These are phyloP conservation scores for Filobasidium floriforme DNA, from an alignment of 768 basidiomycete genomes.

Conservation along the genomic window DNA sequence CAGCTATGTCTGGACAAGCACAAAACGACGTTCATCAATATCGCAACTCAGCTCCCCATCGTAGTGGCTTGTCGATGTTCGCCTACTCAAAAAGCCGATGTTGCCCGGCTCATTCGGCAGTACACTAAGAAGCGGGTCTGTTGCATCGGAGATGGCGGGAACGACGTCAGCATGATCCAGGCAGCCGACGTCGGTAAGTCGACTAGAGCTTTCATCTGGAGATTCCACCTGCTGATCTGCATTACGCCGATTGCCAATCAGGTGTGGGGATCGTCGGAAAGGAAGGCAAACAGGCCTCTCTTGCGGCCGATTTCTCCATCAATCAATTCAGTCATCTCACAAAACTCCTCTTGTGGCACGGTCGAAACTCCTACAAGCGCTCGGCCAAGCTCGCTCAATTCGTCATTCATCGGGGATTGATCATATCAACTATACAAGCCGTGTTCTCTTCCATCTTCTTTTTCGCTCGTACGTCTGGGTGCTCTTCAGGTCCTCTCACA, in stretches of 20 bases:
- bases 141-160: slow-evolving; percentile 98
- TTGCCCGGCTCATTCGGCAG: slow-evolving; percentile 81
- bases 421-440: slow-evolving; percentile 96
- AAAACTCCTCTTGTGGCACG: slow-evolving; percentile 96
- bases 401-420: slow-evolving; percentile 92
- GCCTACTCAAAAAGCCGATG: slow-evolving; percentile 97
- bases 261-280: slow-evolving; percentile 98
- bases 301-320: slow-evolving; percentile 98
- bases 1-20: slow-evolving; percentile 86
- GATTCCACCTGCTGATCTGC: too few relatives aligned
- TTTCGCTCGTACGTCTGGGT: slow-evolving; percentile 42
- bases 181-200: slow-evolving; percentile 92
- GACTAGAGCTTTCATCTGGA: too few relatives aligned
- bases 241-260: slow-evolving; percentile 35
- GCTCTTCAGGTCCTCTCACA: not conserved
- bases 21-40: slow-evolving; percentile 89
- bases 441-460: slow-evolving; percentile 68
- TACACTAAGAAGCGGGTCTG: slow-evolving; percentile 92
- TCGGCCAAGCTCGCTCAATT: slow-evolving; percentile 97
- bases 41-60: slow-evolving; percentile 88
- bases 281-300: slow-evolving; percentile 95
- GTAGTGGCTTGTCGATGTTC: slow-evolving; percentile 98
- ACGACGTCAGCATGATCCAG: slow-evolving; percentile 99
- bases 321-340: slow-evolving; percentile 93
- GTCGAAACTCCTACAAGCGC: slow-evolving; percentile 95